Evolutionary conservation across 179 eudicot genomes (phyloP).

Genomic region (Patellifolia procumbens): DNA sequence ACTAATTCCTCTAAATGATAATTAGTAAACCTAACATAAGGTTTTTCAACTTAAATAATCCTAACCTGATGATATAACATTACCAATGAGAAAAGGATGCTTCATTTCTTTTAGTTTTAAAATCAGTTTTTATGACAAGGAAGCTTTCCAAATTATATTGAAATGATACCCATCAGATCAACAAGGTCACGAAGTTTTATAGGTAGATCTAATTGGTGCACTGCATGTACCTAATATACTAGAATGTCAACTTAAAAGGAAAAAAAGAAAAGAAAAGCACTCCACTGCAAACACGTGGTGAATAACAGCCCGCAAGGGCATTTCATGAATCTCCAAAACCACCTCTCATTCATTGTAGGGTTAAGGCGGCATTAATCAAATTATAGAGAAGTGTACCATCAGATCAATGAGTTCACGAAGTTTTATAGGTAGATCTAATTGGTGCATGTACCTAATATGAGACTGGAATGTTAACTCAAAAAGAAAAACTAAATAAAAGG

Average conservation of each 20-base stretch:
- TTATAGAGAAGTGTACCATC: too few species aligned
- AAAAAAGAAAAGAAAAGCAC: too few species aligned
- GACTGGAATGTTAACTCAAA: too few species aligned
- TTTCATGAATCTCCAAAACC: background rate
- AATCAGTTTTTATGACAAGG: too few species aligned
- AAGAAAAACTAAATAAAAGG: too few species aligned
- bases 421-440: too few species aligned
- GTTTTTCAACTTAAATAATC: background rate
- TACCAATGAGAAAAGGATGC: background rate
- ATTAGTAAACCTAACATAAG: background rate
- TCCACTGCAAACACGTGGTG: too few species aligned
- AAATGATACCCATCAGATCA: background rate
- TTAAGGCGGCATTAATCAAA: background rate
- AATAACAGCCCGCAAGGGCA: background rate
- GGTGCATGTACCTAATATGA: background rate
- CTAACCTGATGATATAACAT: background rate
- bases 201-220: too few species aligned
- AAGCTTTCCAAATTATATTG: background rate
- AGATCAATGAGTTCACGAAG: too few species aligned
- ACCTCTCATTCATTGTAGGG: background rate
- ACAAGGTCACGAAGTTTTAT: background rate
- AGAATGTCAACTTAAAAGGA: too few species aligned
- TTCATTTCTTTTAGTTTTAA: background rate
- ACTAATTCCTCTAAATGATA: background rate
- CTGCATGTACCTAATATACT: too few species aligned